Conservation (phyloP, 108 stramenopile species). For the Conticribra guillardii region DNA sequence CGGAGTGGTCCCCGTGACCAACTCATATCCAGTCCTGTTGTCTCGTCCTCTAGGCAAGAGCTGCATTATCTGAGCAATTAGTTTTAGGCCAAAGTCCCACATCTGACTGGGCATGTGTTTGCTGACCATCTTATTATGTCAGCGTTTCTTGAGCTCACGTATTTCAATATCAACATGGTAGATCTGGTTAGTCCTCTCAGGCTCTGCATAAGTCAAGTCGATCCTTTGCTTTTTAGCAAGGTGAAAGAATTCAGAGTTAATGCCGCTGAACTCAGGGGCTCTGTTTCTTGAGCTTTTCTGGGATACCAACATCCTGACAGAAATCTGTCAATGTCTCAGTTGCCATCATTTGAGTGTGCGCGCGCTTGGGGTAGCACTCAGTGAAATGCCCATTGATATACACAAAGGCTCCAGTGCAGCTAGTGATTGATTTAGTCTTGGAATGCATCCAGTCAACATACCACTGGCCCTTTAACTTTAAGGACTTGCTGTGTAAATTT, state of each 20-base stretch:
- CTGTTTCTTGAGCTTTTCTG: slow-evolving; percentile 15
- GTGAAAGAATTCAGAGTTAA: slow-evolving; percentile 21
- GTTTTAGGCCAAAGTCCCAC: slow-evolving; percentile 35
- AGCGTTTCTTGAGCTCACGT: slow-evolving; percentile 7
- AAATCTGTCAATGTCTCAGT: slow-evolving; percentile 3
- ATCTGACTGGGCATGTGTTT: slow-evolving; percentile 14
- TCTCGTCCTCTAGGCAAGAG: background rate
- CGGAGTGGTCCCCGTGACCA: slow-evolving; percentile 34
- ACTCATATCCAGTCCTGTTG: slow-evolving; percentile 14
- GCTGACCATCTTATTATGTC: background rate
- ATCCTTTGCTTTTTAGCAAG: background rate
- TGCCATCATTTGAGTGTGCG: background rate
- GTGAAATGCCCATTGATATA: slow-evolving; percentile 6
- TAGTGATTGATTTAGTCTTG: background rate
- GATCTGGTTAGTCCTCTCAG: background rate
- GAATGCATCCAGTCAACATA: slow-evolving; percentile 1
- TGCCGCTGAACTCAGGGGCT: slow-evolving; percentile 24
- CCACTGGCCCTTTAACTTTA: slow-evolving; percentile 15
- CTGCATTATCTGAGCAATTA: slow-evolving; percentile 18
- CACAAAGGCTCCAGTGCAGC: background rate
- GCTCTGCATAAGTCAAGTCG: background rate
- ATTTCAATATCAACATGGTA: background rate
- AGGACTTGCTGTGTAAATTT: background rate
- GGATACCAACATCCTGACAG: slow-evolving; percentile 27
- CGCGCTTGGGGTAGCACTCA: slow-evolving; percentile 4